phyloP scores from a whole-genome alignment of 305 asterid genomes.

The Fraxinus sp. region DNA sequence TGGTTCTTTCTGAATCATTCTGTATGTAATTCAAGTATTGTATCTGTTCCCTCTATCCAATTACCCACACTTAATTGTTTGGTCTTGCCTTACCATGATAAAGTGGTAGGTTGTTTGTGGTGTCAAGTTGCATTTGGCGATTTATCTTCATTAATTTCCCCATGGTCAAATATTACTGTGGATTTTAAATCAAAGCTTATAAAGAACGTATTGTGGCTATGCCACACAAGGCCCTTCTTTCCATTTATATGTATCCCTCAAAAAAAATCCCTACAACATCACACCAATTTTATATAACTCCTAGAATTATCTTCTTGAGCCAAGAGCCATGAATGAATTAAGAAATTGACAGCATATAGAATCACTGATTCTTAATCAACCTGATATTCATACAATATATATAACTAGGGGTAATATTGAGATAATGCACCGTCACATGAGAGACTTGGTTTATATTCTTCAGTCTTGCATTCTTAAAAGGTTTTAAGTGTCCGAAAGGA shows the following conservation, averaged over 20 bases:
- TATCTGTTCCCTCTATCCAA: constrained; percentile 5
- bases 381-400: background rate
- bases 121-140: constrained; percentile 4
- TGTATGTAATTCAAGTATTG: constrained; percentile 13
- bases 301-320: background rate
- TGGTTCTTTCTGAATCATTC: background rate
- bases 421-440: background rate
- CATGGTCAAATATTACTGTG: background rate
- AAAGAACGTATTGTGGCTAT: background rate
- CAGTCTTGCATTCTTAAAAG: background rate
- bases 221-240: background rate
- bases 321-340: background rate
- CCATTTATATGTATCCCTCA: background rate
- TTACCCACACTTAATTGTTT: background rate
- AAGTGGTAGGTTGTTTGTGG: background rate
- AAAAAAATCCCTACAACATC: background rate
- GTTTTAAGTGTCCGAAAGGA: background rate
- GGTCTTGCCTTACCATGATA: background rate
- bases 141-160: background rate
- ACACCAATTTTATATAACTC: background rate
- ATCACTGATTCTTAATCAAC: background rate
- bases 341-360: background rate
- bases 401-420: background rate
- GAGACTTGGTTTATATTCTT: background rate
- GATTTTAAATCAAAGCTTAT: background rate